Base-by-base conservation (phyloP, 352 stramenopile species). In the Hyaloperonospora brassicae region DNA sequence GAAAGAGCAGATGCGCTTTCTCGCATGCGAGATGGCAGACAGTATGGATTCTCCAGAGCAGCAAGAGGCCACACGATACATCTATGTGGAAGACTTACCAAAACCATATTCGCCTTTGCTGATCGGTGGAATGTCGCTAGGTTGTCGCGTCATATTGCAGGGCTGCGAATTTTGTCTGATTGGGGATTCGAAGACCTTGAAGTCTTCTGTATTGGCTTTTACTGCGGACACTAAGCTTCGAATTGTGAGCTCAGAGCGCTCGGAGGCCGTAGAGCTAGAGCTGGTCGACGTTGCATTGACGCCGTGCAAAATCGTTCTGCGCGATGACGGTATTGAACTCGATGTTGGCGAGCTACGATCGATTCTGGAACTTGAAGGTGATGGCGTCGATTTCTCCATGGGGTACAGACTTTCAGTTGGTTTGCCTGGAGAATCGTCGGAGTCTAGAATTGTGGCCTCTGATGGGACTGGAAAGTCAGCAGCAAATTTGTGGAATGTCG, bases 361-460 rank as follows among this genome's bases (percentile, higher is more conserved):
- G 38, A 90, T 94, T 42, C 41, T 94, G 55, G 84, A 94, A 43
- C 68, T 94, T 14, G 84, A 94, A 67, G 84, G 84, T 47, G 84
- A 93, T 71, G 84, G 84, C 10, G 80, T 92, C 22, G 84, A 94
- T 55, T 57, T 94, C 25, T 67, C 84, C 44, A 57, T 94, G 30
- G 74, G 74, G 7, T 94, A 94, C 58, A 70, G 72, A 51, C 52
- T 94, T 47, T 67, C 61, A 9, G 58, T 92, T 38, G 71, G 73
- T 10, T 50, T 56, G 8, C 68, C 64, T 31, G 39, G 44, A 34
- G 62, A 47, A 0, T 65, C 50, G 5, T 66, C 57, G 11, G 65
- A 52, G 11, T 34, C 49, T 3, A 67, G 41, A 3, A 55, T 62
- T 30, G 47, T 46, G 3, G 36, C 45, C 1, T 40, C 48, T 4